Percentiles rank a stretch among this genome's conserved stretches.
phyloP scores from a whole-genome alignment of 768 basidiomycete genomes.

The Ramaria rubella region DNA sequence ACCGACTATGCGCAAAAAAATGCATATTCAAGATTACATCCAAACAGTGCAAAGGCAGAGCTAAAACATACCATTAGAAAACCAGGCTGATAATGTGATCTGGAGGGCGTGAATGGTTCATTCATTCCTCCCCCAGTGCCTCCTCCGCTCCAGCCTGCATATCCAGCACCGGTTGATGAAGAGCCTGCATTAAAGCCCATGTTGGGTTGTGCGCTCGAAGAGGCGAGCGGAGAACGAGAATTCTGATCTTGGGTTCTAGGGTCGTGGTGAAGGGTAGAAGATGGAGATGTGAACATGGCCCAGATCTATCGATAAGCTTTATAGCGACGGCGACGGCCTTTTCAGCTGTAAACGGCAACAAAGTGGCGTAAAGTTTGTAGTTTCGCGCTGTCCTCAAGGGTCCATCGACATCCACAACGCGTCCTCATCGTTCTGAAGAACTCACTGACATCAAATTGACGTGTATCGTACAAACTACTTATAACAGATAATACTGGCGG shows the following conservation, averaged over 20 bases:
- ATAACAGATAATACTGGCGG: not conserved
- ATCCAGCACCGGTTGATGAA: not conserved
- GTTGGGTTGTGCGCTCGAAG: not conserved
- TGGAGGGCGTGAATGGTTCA: conserved; percentile 65
- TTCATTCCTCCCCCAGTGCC: conserved; percentile 25
- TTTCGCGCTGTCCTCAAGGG: no score
- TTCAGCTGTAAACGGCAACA: no score
- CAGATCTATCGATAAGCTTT: not conserved
- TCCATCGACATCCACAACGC: conserved; percentile 1
- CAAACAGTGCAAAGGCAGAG: not conserved
- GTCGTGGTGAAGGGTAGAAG: conserved; percentile 3
- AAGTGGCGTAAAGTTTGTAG: no score
- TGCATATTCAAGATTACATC: not conserved
- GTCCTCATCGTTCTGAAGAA: not conserved
- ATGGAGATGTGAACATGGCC: conserved; percentile 7
- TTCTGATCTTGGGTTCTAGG: conserved; percentile 3
- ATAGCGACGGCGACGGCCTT: not conserved
- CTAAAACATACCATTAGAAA: conserved; percentile 63
- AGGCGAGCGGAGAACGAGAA: not conserved
- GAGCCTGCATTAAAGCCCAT: conserved; percentile 6
- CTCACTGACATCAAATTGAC: not conserved
- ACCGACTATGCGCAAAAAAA: conserved; percentile 41
- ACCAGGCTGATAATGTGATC: conserved; percentile 74
- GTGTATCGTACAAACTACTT: not conserved
- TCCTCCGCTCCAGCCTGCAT: not conserved